phyloP scores from a whole-genome alignment of 768 basidiomycete genomes.

The Multifurca ochricompacta region DNA sequence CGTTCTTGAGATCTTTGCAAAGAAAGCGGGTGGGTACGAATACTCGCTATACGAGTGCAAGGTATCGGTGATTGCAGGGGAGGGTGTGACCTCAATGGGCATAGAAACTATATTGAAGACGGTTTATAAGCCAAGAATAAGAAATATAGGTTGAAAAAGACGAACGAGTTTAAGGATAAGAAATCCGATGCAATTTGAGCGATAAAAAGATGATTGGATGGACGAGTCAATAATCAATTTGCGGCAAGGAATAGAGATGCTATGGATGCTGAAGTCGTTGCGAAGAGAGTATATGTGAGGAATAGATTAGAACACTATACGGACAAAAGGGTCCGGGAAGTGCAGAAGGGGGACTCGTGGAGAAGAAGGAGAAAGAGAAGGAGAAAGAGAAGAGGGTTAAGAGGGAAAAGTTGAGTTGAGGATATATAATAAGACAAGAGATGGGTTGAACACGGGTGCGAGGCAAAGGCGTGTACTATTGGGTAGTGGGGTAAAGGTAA shows the following conservation, averaged over 20 bases:
- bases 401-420: neutral
- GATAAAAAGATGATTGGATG: conserved; percentile 39
- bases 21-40: conserved; percentile 28
- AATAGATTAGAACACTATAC: conserved; percentile 23
- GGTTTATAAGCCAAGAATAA: conserved; percentile 23
- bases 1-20: conserved; percentile 26
- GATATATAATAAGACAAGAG: conserved; percentile 14
- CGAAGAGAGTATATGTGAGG: conserved; percentile 20
- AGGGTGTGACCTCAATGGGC: conserved; percentile 60
- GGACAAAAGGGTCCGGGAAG: conserved; percentile 27
- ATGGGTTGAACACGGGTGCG: no score
- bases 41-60: conserved; percentile 31
- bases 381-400: neutral
- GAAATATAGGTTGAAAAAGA: conserved; percentile 15
- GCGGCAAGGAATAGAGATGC: conserved; percentile 34
- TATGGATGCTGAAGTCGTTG: conserved; percentile 30
- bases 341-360: conserved; percentile 10
- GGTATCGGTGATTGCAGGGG: conserved; percentile 36
- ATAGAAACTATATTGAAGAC: conserved; percentile 40
- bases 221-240: conserved; percentile 44
- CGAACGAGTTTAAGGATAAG: conserved; percentile 48
- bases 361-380: conserved; percentile 15
- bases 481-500: conserved; percentile 42
- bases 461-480: conserved; percentile 19
- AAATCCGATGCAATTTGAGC: conserved; percentile 39